A percentile compares a stretch with the other conserved stretches of the same genome.
Evolutionary conservation across 139 green algal species (phyloP).

Genomic region (Prasinococcaceae sp.): DNA sequence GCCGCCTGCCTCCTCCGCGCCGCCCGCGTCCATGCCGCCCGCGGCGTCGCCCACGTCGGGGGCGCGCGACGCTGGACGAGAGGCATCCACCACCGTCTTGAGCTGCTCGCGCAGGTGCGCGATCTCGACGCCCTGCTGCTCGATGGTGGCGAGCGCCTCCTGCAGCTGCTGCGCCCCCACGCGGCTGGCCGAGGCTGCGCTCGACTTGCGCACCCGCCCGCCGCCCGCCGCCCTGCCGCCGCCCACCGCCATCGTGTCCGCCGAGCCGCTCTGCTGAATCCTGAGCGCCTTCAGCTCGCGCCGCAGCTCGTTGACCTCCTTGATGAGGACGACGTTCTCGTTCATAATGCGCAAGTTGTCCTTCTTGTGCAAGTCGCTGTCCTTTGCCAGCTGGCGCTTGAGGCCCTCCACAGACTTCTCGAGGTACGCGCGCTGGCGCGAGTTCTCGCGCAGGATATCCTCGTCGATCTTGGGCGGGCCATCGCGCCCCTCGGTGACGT

Average conservation of each 20-base stretch:
- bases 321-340: constrained; percentile 74
- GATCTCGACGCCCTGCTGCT: background rate
- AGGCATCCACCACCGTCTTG: no score
- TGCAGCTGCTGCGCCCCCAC: background rate
- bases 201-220: background rate
- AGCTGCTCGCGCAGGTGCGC: constrained; percentile 16
- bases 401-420: constrained; percentile 62
- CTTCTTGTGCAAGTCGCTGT: constrained; percentile 44
- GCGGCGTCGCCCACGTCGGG: no score
- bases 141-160: background rate
- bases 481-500: constrained; percentile 32
- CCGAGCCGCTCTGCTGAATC: background rate
- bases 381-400: constrained; percentile 59
- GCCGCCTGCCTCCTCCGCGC: no score
- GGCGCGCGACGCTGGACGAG: no score
- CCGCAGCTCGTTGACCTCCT: constrained; percentile 75
- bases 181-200: background rate
- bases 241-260: background rate
- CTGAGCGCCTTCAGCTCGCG: constrained; percentile 47
- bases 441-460: constrained; percentile 49
- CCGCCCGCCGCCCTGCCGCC: background rate
- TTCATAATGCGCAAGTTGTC: constrained; percentile 50
- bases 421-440: constrained; percentile 56
- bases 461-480: constrained; percentile 28
- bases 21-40: no score